Conservation (phyloP, 2,329 filamentous ascomycete species). For the Arthrobotrys sphaeroides region DNA sequence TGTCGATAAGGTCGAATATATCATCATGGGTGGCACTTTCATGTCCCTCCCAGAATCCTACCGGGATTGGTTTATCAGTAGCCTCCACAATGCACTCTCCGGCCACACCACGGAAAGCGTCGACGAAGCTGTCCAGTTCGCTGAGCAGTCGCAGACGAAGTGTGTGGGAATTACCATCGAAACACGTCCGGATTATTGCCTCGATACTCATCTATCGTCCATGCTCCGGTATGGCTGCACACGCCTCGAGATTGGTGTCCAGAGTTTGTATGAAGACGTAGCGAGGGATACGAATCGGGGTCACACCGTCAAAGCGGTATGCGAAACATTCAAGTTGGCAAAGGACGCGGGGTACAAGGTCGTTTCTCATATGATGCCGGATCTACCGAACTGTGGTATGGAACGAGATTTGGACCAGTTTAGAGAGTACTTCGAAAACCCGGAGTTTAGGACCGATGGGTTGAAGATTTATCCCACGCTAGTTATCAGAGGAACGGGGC, state of each 20-base stretch:
- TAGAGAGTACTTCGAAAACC: conserved; percentile 96
- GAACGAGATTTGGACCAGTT: conserved; percentile 97
- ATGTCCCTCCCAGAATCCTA: conserved; percentile 94
- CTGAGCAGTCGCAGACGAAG: conserved; percentile 66
- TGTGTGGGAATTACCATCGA: conserved; percentile 99
- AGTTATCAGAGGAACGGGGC: conserved; percentile 92
- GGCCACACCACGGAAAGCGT: conserved; percentile 95
- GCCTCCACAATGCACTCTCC: conserved; percentile 94
- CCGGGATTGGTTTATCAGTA: conserved; percentile 90
- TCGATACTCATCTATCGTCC: conserved; percentile 91
- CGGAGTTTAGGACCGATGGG: conserved; percentile 93
- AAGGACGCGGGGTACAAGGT: conserved; percentile 99
- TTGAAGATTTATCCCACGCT: conserved; percentile 98
- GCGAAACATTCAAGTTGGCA: conserved; percentile 94
- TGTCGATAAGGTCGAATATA: conserved; percentile 99
- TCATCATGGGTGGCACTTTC: conserved; percentile 99
- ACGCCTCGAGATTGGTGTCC: conserved; percentile 90
- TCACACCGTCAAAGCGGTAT: conserved; percentile 93
- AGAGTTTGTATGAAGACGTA: conserved; percentile 96
- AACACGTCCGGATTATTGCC: conserved; percentile 93
- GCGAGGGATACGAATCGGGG: conserved; percentile 97
- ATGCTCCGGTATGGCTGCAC: conserved; percentile 99
- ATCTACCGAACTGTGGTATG: conserved; percentile 97
- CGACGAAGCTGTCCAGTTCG: conserved; percentile 86
- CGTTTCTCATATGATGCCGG: conserved; percentile 99